Conservation (phyloP, 805 yeast species). For the Pichia membranifaciens region DNA sequence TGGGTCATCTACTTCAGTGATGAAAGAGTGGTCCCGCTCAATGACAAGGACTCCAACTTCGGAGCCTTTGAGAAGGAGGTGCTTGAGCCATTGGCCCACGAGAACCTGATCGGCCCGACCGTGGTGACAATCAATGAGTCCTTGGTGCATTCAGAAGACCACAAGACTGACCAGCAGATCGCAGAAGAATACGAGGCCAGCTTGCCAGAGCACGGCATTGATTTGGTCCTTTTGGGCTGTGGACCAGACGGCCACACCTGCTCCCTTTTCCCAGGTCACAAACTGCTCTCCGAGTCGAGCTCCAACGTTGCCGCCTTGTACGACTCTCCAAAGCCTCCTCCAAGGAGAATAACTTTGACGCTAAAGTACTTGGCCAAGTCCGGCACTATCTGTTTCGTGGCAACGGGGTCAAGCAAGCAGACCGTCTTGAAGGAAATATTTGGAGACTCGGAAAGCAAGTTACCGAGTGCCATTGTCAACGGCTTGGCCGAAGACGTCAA, state of each 20-base stretch:
- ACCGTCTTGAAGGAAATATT: slow-evolving; percentile 67
- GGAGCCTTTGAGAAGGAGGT: slow-evolving; percentile 69
- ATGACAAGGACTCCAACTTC: slow-evolving; percentile 79
- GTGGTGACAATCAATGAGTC: slow-evolving; percentile 62
- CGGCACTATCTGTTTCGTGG: slow-evolving; percentile 64
- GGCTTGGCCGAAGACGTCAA: slow-evolving; percentile 35
- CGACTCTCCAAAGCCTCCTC: slow-evolving; percentile 92
- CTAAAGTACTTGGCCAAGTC: slow-evolving; percentile 63
- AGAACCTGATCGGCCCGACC: slow-evolving; percentile 45
- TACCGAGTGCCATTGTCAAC: slow-evolving; percentile 77
- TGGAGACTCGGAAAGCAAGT: slow-evolving; percentile 34
- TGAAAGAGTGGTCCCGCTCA: slow-evolving; percentile 82
- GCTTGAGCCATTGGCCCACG: slow-evolving; percentile 40
- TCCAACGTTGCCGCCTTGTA: slow-evolving; percentile 56
- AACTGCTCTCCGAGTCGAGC: slow-evolving; percentile 48
- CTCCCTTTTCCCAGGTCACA: slow-evolving; percentile 85
- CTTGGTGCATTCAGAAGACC: slow-evolving; percentile 46
- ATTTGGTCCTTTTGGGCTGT: slow-evolving; percentile 75
- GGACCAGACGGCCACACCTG: slow-evolving; percentile 98
- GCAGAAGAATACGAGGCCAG: slow-evolving; percentile 57
- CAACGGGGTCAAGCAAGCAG: slow-evolving; percentile 84
- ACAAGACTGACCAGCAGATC: slow-evolving; percentile 45
- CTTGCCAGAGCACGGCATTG: slow-evolving; percentile 49
- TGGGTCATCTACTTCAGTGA: slow-evolving; percentile 87
- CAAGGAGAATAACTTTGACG: slow-evolving; percentile 85